Conservation (phyloP, 2,329 filamentous ascomycete species). For the Arachnomyces sp. region DNA sequence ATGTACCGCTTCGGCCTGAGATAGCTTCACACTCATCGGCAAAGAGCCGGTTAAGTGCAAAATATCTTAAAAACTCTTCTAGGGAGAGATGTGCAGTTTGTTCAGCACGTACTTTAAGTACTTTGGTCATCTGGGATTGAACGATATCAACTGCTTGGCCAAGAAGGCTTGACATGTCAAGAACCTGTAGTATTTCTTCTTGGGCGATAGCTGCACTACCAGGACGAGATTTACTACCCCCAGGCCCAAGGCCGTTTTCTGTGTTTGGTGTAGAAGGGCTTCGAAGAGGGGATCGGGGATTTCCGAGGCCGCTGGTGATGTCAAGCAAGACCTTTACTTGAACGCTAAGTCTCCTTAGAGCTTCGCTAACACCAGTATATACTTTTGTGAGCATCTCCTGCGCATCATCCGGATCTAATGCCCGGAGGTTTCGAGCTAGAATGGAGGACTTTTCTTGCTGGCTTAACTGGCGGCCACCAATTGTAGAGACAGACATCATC, state of each 20-base stretch:
- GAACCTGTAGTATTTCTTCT: conserved; percentile 55
- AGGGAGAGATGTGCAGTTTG: conserved; percentile 50
- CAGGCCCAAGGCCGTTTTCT: conserved; percentile 36
- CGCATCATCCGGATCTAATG: conserved; percentile 74
- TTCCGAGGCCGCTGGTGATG: conserved; percentile 59
- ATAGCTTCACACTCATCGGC: conserved; percentile 62
- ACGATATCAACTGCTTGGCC: conserved; percentile 61
- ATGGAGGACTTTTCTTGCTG: conserved; percentile 87
- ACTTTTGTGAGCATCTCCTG: conserved; percentile 75
- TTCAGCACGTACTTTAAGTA: conserved; percentile 57
- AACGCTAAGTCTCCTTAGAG: conserved; percentile 72
- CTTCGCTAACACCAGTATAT: conserved; percentile 83
- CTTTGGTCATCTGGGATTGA: conserved; percentile 56
- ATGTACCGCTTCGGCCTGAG: conserved; percentile 53
- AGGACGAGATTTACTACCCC: conserved; percentile 18
- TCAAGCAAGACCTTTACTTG: conserved; percentile 94
- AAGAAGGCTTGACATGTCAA: conserved; percentile 59
- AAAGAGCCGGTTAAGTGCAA: conserved; percentile 56
- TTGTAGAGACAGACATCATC: conserved; percentile 76
- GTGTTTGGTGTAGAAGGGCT: conserved; percentile 33
- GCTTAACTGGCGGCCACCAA: conserved; percentile 59
- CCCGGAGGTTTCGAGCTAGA: conserved; percentile 77
- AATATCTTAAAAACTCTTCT: conserved; percentile 54
- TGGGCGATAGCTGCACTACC: conserved; percentile 33
- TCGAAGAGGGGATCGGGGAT: conserved; percentile 38